Percentiles rank a stretch among this genome's conserved stretches.
phyloP scores from a whole-genome alignment of 2,329 filamentous ascomycete genomes.

The Coniochaeta sp. region DNA sequence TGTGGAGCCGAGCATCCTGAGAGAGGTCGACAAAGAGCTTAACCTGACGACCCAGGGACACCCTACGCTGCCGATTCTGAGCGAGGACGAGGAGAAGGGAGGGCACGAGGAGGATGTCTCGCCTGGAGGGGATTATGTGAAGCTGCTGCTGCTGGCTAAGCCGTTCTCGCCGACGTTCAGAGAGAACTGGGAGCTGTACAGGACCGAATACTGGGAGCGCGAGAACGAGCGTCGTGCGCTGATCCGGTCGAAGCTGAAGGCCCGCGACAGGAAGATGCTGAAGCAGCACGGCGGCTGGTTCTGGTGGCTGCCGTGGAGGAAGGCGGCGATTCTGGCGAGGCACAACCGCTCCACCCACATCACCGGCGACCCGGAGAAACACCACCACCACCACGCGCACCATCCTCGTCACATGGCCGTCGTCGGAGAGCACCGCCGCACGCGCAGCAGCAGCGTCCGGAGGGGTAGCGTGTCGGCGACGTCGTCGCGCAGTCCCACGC shows the following conservation, averaged over 20 bases:
- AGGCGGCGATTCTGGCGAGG: constrained; percentile 27
- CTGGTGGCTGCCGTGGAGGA: constrained; percentile 77
- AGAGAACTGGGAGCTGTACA: constrained; percentile 94
- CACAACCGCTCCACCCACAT: constrained; percentile 6
- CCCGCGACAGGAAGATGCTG: constrained; percentile 59
- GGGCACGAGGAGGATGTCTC: constrained; percentile 86
- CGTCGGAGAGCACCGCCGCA: constrained; percentile 38
- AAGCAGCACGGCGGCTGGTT: constrained; percentile 65
- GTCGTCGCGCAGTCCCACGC: constrained; percentile 42
- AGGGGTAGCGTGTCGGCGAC: constrained; percentile 38
- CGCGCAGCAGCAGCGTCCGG: constrained; percentile 44
- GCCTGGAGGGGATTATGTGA: constrained; percentile 84
- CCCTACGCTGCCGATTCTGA: constrained; percentile 28
- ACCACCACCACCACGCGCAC: constrained; percentile 8
- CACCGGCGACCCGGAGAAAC: constrained; percentile 16
- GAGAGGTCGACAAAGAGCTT: constrained; percentile 53
- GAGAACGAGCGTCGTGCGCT: constrained; percentile 84
- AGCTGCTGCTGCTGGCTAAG: constrained; percentile 83
- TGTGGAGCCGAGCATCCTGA: constrained; percentile 58
- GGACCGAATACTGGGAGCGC: constrained; percentile 91
- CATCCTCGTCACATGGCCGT: constrained; percentile 29
- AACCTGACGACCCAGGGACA: constrained; percentile 35
- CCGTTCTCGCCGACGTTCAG: constrained; percentile 91
- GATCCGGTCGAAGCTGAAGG: constrained; percentile 61
- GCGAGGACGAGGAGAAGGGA: constrained; percentile 49